phyloP scores from a whole-genome alignment of 2,329 filamentous ascomycete genomes.

The Exserohilum rostratum region DNA sequence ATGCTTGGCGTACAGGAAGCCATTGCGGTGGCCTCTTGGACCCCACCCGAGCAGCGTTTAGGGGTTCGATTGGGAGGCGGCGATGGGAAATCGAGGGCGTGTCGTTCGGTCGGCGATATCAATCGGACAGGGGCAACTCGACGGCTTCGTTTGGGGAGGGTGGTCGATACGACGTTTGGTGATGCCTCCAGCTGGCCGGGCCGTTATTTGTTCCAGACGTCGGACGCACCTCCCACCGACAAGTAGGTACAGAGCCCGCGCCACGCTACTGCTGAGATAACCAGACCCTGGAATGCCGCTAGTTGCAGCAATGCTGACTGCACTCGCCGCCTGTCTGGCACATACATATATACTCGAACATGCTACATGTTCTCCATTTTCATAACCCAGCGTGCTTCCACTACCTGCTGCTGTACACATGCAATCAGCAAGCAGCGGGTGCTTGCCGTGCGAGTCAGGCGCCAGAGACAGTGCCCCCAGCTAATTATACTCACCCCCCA shows the following conservation, averaged over 20 bases:
- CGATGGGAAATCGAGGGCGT: conserved; percentile 1
- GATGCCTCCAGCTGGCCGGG: conserved; percentile 28
- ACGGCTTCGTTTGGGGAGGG: conserved; percentile 14
- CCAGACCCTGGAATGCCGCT: neutral
- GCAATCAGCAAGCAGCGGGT: neutral
- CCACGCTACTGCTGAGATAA: conserved; percentile 20
- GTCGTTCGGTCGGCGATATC: neutral
- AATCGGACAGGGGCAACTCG: conserved; percentile 7
- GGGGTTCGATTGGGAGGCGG: conserved; percentile 19
- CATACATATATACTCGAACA: neutral
- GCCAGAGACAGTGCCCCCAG: neutral
- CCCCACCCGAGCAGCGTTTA: conserved; percentile 51
- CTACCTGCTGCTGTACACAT: neutral
- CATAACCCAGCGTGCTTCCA: neutral
- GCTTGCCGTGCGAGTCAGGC: neutral
- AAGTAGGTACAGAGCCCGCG: neutral
- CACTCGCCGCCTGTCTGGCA: neutral
- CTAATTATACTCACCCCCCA: neutral
- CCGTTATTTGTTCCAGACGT: conserved; percentile 27
- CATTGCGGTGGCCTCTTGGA: conserved; percentile 59
- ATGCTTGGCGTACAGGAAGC: conserved; percentile 59
- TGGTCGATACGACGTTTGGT: conserved; percentile 24
- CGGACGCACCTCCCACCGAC: conserved; percentile 19
- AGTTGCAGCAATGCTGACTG: neutral
- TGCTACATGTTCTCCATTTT: neutral